Evolutionary conservation across 1,284 basidiomycete species (phyloP), one percentile per base, ranked within the genome.

Genomic region (Cutaneotrichosporon sp.): DNA sequence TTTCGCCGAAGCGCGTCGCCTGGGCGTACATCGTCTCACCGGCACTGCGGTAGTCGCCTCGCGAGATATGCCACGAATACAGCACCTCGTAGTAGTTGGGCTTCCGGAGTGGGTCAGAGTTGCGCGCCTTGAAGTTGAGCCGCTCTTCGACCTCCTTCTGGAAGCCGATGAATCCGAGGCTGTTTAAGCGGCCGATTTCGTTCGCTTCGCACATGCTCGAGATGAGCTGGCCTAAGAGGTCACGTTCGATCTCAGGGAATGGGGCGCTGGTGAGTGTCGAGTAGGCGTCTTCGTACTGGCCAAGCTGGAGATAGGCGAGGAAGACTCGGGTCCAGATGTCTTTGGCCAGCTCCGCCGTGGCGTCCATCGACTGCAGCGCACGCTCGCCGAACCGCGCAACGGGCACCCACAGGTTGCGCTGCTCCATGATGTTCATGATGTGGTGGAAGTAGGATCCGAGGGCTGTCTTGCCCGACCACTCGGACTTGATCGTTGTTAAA

Each of bases 1-100:
- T 72, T 43, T 84, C 82, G 47, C 81, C 83, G 9, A 97, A 76
- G 61, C 89, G 86, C 54, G 86, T 81, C 16, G 88, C 91, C 56
- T 91, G 86, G 64, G 92, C 88, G 72, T 96, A 97, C 93, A 98
- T 97, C 20, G 85, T 85, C 51, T 87, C 80, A 11, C 88, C 88
- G 49, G 91, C 91, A 66, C 83, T 89, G 47, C 88, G 82, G 75
- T 91, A 91, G 69, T 96, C 90, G 29, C 88, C 88, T 70, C 88
- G 79, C 48, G 82, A 80, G 59, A 87, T 83, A 71, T 90, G 87
- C 88, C 92, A 98, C 44, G 90, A 86, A 76, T 97, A 97, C n/a
- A 98, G 77, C 53, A 98, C 88, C 62, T 84, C 82, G 46, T 91
- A 88, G 78, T 97, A 98, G 68, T 86, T 87, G 0, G 93, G 93